Evolutionary conservation across 257 asterid genomes (phyloP), one percentile per base, ranked within the genome.

Genomic region (Primulina huaijiensis): DNA sequence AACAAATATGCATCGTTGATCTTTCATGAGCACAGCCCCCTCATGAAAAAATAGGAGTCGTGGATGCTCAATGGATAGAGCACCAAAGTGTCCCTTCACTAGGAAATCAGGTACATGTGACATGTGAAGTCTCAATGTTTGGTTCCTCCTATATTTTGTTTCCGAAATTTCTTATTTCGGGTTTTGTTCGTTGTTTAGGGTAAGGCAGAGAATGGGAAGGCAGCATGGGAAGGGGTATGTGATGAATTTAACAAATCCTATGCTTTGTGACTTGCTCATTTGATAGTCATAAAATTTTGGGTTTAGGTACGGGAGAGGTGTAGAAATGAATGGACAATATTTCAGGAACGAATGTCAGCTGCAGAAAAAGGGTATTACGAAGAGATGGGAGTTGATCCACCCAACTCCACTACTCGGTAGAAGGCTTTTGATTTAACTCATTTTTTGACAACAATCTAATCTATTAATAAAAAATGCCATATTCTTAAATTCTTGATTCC

Each of bases 191-290:
- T 8, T 67, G 4, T 20, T 68, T 85, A 89, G 98, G 98, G 98
- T 68, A 62, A 70, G 73, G 78, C 90, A 12, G 97, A 87, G 78
- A 74, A 87, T 7, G 97, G 98, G 70, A 93, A 79, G 80, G 97
- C 95, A 35, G 92, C 98, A 46, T 90, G 97, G 98, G 96, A 88
- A 90, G 97, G 98, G 96, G 98, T 92, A 90, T 17, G 83, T 70
- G 7, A 63, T 63, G 25, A 25, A 25, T 67, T 23, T 29, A 61
- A 11, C 14, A 17, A 20, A 12, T 25, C 38, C 2, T 19, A 25
- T 19, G n/a, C 14, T n/a, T 37, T 64, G 6, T 40, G 50, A 40
- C 1, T 40, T 40, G 50, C 16, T 40, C 4, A 2, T 9, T 7
- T 40, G 16, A 10, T 8, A 2, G 14, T 40, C 2, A 38, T 1